Base-by-base conservation (phyloP, 2,329 filamentous ascomycete species). In the Periconia macrospinosa region DNA sequence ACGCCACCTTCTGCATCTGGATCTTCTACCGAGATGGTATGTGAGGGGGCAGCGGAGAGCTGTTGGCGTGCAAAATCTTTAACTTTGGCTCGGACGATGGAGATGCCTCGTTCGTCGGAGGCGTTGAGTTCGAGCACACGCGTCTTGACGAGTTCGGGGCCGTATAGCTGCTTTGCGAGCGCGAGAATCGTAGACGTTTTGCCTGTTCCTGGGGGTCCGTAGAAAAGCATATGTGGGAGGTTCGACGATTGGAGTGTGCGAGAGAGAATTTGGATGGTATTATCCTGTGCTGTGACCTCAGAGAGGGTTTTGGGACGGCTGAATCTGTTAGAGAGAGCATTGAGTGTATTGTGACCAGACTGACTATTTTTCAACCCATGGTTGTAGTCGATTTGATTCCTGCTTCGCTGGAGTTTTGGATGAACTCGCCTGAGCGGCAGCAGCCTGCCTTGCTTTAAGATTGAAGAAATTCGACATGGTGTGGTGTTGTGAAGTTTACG, bases 331-430 rank as follows among this genome's bases (percentile, higher is more conserved):
- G 61, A 41, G 18, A 8, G 15, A 10, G 8, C 17, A 40, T 19
- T 40, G 30, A 9, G 5, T 8, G 8, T n/a, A 14, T 6, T 19
- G 18, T 49, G 46, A 5, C 14, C 9, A 37, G 27, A 58, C 71
- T 52, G 80, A 96, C 93, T 97, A 97, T 90, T 97, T 97, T 80
- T 97, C 94, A 49, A 97, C 93, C 94, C 94, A 99, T 67, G 94
- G 94, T 70, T 97, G 93, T 63, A 87, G 81, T 68, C 84, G 83
- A 62, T 82, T 82, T 30, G 80, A 80, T 55, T 89, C 85, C 69
- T 84, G 88, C 68, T 80, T 82, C 30, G 78, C 83, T 60, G 86
- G 82, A 50, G 81, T 75, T 75, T 93, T 96, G 49, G 82, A 82
- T 43, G 88, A 85, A 73, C 85, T 88, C 1, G 80, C 82, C n/a